phyloP scores from a whole-genome alignment of 2,329 filamentous ascomycete genomes.

The Stachybotrys chartarum region DNA sequence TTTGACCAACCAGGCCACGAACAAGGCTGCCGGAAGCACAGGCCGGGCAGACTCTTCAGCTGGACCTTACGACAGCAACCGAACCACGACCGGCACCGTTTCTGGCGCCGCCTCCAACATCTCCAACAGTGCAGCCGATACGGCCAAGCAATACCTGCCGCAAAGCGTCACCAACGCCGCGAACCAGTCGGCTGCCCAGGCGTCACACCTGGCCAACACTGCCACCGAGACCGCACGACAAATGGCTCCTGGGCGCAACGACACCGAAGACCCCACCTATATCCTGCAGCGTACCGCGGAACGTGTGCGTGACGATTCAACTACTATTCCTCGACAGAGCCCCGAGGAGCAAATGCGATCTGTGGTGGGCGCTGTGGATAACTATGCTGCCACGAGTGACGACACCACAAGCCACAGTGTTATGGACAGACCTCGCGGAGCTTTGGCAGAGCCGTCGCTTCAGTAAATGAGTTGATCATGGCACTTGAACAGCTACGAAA shows the following conservation, averaged over 20 bases:
- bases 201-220: neutral
- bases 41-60: neutral
- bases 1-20: conserved; percentile 1
- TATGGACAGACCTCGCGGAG: neutral
- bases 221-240: neutral
- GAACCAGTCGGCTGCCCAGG: neutral
- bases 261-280: neutral
- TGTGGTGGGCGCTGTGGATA: neutral
- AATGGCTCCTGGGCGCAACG: neutral
- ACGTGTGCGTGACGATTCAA: neutral
- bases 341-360: neutral
- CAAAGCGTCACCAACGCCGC: neutral
- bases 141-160: neutral
- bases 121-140: neutral
- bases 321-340: neutral
- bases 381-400: neutral
- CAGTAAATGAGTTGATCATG: neutral
- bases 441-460: neutral
- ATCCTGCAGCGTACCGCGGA: neutral
- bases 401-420: neutral
- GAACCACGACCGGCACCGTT: neutral
- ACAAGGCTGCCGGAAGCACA: neutral
- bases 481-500: no score
- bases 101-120: neutral
- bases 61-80: neutral